phyloP scores from a whole-genome alignment of 495 filamentous ascomycete genomes.

The Penicillium manginii region DNA sequence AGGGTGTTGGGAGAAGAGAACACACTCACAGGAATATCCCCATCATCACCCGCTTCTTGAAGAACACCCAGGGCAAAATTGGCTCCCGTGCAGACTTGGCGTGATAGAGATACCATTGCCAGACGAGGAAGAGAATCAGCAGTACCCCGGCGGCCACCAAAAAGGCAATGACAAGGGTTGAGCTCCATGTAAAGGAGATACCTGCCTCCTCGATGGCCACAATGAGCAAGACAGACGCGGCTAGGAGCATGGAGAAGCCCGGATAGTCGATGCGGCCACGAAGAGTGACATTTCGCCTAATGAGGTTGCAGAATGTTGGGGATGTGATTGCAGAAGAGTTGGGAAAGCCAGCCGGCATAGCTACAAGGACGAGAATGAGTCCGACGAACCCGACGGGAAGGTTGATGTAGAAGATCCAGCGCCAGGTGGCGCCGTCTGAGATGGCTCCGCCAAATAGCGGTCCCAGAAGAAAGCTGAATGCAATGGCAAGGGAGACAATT shows the following conservation, averaged over 20 bases:
- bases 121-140: neutral
- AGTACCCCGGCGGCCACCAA: neutral
- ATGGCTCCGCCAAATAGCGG: slow-evolving; percentile 50
- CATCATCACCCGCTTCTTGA: too few species aligned
- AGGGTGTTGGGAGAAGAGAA: too few species aligned
- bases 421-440: slow-evolving; percentile 40
- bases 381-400: slow-evolving; percentile 40
- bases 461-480: slow-evolving; percentile 23
- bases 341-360: slow-evolving; percentile 17
- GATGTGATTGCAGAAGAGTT: neutral
- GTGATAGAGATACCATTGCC: neutral
- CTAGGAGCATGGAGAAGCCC: slow-evolving; percentile 22
- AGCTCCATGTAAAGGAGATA: slow-evolving; percentile 27
- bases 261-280: slow-evolving; percentile 11
- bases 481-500: slow-evolving; percentile 33
- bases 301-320: neutral
- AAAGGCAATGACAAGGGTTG: slow-evolving; percentile 22
- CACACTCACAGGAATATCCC: too few species aligned
- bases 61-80: too few species aligned
- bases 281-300: neutral
- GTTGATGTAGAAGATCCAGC: slow-evolving; percentile 44
- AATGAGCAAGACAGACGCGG: slow-evolving; percentile 21
- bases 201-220: slow-evolving; percentile 33
- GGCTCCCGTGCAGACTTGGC: too few species aligned
- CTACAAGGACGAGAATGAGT: slow-evolving; percentile 2